Base-by-base conservation (phyloP, 805 yeast genomes). In the Kregervanrija delftensis region DNA sequence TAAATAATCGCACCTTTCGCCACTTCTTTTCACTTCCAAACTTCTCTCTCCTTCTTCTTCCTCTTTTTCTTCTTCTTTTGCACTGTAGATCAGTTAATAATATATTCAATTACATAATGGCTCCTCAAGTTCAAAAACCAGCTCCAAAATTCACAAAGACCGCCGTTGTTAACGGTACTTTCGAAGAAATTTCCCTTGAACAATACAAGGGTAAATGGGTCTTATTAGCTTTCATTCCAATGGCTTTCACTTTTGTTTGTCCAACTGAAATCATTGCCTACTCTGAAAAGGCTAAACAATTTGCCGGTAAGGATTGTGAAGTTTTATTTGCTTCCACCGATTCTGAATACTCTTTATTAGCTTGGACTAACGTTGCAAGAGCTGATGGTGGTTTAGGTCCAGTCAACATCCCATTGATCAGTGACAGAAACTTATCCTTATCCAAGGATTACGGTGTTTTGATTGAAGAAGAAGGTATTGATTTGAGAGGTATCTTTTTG, bases 231-330 rank as follows among this genome's bases (percentile, higher is more conserved):
- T 93, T 93, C 76, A 84, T 93, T 68, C 99, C 99, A 71, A 76
- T 91, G 79, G 99, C 99, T 43, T 93, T 93, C 90, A 93, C 99
- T 50, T 93, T 93, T 60, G 98, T 93, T 53, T 93, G 99, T 76
- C 99, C 99, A 71, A 93, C 99, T 58, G 98, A 93, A 78, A 90
- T 93, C 76, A 83, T 93, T 71, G 98, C 98, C 59, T 93, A 89
- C 84, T 86, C 96, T 53, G 96, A 91, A 60, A 96, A 97, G 58
- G 86, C 80, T 60, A 80, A 82, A 76, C 82, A 83, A 77, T 93
- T 93, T 73, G 69, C 84, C 59, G 95, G 79, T 57, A 83, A 87
- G 67, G 91, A 82, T 63, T 81, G 88, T 57, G 86, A 88, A 74
- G 82, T 93, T 43, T 79, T 93, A 64, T 89, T 93, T 59, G 97